Evolutionary conservation across 1,284 basidiomycete genomes (phyloP), one percentile per base, ranked within the genome.

Genomic region (Xanthoconium separans): DNA sequence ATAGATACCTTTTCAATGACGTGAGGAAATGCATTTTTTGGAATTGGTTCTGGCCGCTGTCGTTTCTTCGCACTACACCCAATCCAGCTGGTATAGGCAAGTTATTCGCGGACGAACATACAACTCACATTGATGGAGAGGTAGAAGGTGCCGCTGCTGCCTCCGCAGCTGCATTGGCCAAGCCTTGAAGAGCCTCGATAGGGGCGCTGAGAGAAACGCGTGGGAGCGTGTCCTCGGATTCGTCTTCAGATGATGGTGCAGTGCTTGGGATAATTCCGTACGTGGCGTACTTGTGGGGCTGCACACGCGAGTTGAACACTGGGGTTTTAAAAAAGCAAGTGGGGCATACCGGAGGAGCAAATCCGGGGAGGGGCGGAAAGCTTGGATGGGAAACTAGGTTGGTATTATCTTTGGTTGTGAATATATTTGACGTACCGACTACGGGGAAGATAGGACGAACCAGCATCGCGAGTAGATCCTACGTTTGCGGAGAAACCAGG

Each of bases 131-230:
- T 9, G 61, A 47, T 40, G 73, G 60, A 30, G 71, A 65, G 7
- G 71, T 53, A 15, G 75, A 78, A 3, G 90, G 82, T 3, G 80
- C 88, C 5, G 90, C 88, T 1, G 94, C 93, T 3, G 93, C 91
- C 70, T 95, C 93, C 24, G 92, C 94, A 6, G 93, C 93, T 3
- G 93, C 93, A 68, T 96, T 95, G 13, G 93, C 94, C 43, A 96
- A 77, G 3, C 93, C 92, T 67, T 96, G 91, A 33, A 96, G 76
- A 6, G 94, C 94, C 68, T 96, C 93, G 55, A 96, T 96, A 1
- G 94, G 94, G 0, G 94, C 93, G 57, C 90, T 92, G 58, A 95
- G 75, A 34, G 87, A 83, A 27, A 88, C 82, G 37, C 91, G 81
- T 15, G 91, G 89, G 6, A 94, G 75, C 0, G 91, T 89, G 56